These are phyloP conservation scores for Calycina herbarum DNA, from an alignment of 2,329 filamentous ascomycete genomes.

Conservation along the genomic window DNA sequence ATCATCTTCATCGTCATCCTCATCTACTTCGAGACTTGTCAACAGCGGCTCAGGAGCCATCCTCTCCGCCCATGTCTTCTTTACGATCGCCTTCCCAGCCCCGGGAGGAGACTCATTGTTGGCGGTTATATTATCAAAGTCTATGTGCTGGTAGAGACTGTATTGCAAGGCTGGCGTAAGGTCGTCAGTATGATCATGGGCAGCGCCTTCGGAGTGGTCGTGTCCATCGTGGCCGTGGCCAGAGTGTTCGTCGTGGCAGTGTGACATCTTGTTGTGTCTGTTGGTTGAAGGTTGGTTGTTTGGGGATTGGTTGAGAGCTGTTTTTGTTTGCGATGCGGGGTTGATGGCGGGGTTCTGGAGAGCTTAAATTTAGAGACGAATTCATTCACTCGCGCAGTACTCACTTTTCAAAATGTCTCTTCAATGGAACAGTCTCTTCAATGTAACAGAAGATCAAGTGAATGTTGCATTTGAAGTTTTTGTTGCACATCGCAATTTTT, in stretches of 20 bases:
- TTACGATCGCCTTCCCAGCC: constrained; percentile 71
- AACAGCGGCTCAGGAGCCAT: constrained; percentile 72
- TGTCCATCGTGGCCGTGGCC: constrained; percentile 38
- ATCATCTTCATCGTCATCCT: constrained; percentile 50
- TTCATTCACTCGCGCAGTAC: no score
- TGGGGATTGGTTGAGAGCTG: neutral
- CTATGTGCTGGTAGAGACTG: constrained; percentile 88
- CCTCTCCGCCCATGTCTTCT: constrained; percentile 90
- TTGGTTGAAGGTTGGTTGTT: neutral
- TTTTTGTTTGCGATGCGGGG: constrained; percentile 16
- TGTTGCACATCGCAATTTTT: no score
- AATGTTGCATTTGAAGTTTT: no score
- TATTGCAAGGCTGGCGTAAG: constrained; percentile 87
- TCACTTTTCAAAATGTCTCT: no score
- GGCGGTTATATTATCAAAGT: constrained; percentile 81
- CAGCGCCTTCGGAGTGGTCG: constrained; percentile 65
- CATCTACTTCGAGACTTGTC: constrained; percentile 50
- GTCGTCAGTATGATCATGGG: constrained; percentile 88
- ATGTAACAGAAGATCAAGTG: no score
- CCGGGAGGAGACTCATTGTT: constrained; percentile 75
- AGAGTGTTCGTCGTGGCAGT: neutral
- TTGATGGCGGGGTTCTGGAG: constrained; percentile 23
- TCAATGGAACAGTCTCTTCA: no score
- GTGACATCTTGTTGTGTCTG: constrained; percentile 37
- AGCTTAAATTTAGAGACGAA: no score